Percentiles rank a stretch among this genome's conserved stretches.
phyloP scores from a whole-genome alignment of 129 eudicot genomes.

The carrot (Daucus carota) region DH1_v3.0 NC_030387.2:371501-372000 shows the following conservation, averaged over 20 bases:
- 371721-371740: neutral
- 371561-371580: neutral
- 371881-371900: too few relatives aligned
- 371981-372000: too few relatives aligned
- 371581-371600: neutral
- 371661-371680: neutral
- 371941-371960: too few relatives aligned
- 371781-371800: too few relatives aligned
- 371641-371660: neutral
- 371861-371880: too few relatives aligned
- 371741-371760: neutral
- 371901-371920: too few relatives aligned
- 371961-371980: too few relatives aligned
- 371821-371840: too few relatives aligned
- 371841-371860: too few relatives aligned
- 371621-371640: conserved; percentile 1
- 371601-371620: conserved; percentile 1
- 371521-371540: neutral
- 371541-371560: neutral
- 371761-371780: neutral
- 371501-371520: neutral
- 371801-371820: too few relatives aligned
- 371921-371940: too few relatives aligned
- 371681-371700: conserved; percentile 4
- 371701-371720: neutral